These are phyloP conservation scores for Bipolaris bicolor DNA, from an alignment of 2,329 filamentous ascomycete genomes.

Conservation along the genomic window DNA sequence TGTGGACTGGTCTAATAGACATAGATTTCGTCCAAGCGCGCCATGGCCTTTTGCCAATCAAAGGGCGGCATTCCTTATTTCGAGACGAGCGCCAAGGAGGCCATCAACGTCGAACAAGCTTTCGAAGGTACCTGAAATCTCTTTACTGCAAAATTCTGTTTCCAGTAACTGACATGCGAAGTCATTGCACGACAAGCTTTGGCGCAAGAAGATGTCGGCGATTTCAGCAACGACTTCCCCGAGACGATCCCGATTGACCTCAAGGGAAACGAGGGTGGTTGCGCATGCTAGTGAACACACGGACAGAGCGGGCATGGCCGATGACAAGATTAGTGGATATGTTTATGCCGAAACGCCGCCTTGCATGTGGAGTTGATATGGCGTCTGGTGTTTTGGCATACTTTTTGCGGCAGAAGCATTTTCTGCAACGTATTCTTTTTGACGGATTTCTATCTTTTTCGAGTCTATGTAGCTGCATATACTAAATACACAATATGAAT, in stretches of 20 bases:
- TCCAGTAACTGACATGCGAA: slow-evolving; percentile 47
- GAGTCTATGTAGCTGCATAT: slow-evolving; percentile 21
- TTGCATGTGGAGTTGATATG: slow-evolving; percentile 30
- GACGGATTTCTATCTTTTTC: slow-evolving; percentile 13
- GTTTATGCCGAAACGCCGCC: slow-evolving; percentile 11
- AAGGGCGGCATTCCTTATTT: slow-evolving; percentile 99
- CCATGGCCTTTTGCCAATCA: slow-evolving; percentile 96
- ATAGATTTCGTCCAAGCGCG: slow-evolving; percentile 91
- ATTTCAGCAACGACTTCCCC: slow-evolving; percentile 96
- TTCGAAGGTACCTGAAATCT: slow-evolving; percentile 62
- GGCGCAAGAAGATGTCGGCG: slow-evolving; percentile 95
- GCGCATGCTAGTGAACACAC: slow-evolving; percentile 70
- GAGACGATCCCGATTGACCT: slow-evolving; percentile 99
- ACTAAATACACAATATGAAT: slow-evolving; percentile 18
- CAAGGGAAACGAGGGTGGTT: slow-evolving; percentile 90
- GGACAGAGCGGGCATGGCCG: slow-evolving; percentile 13
- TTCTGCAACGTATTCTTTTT: slow-evolving; percentile 21
- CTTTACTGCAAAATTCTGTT: background rate
- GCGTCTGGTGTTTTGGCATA: slow-evolving; percentile 39
- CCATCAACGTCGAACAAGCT: slow-evolving; percentile 93
- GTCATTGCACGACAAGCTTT: slow-evolving; percentile 96
- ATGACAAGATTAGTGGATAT: slow-evolving; percentile 5
- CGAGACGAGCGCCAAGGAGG: slow-evolving; percentile 98
- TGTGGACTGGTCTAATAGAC: slow-evolving; percentile 16
- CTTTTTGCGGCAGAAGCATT: slow-evolving; percentile 19